Evolutionary conservation across 345 rosid genomes (phyloP).

Genomic region (Populus nigra): DNA sequence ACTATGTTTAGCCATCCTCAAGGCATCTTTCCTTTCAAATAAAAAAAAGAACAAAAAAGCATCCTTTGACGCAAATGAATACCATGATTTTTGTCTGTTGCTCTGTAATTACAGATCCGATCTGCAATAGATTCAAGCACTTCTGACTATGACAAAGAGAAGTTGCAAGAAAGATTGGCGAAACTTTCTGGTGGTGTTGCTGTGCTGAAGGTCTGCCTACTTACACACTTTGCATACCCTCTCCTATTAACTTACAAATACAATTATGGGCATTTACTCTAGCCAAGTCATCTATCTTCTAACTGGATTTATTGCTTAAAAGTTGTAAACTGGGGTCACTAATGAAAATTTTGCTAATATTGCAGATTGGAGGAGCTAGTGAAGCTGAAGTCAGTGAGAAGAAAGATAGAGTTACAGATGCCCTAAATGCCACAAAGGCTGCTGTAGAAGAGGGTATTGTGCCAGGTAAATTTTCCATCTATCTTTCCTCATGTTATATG

Average conservation of each 20-base stretch:
- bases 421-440: conserved; percentile 95
- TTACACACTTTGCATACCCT: neutral
- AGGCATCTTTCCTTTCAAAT: neutral
- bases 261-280: neutral
- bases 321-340: neutral
- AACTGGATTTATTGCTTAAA: neutral
- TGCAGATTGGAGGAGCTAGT: conserved; percentile 97
- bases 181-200: conserved; percentile 98
- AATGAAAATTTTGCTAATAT: conserved; percentile 7
- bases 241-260: neutral
- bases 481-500: neutral
- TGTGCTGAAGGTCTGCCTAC: conserved; percentile 67
- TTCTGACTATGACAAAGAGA: conserved; percentile 93
- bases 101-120: conserved; percentile 48
- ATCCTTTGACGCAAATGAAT: neutral
- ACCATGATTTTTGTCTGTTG: neutral
- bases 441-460: conserved; percentile 99
- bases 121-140: conserved; percentile 70
- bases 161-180: conserved; percentile 89
- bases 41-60: too few species aligned
- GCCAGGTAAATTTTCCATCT: conserved; percentile 48
- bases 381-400: conserved; percentile 89
- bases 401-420: conserved; percentile 96
- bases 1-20: neutral
- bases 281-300: neutral